A percentile compares a stretch with the other conserved stretches of the same genome.
These are phyloP conservation scores for Vicia villosa DNA, from an alignment of 306 rosid genomes.

Conservation along the genomic window DNA sequence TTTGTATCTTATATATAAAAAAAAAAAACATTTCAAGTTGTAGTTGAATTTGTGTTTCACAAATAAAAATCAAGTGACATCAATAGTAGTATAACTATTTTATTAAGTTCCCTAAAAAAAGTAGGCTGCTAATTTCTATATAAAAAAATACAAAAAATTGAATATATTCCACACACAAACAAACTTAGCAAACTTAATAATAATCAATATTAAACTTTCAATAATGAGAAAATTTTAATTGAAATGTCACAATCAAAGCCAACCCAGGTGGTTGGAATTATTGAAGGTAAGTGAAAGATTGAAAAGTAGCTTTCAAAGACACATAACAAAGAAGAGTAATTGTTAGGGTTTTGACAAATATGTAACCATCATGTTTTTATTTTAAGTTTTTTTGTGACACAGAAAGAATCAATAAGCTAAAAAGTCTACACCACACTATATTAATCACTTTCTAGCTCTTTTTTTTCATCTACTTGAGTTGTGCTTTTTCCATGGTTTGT, in stretches of 20 bases:
- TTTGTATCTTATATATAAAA: too few species aligned
- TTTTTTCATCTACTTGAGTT: constrained; percentile 42
- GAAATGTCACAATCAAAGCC: constrained; percentile 49
- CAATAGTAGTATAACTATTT: constrained; percentile 21
- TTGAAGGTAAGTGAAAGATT: constrained; percentile 50
- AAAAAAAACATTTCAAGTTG: background rate
- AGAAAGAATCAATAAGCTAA: constrained; percentile 41
- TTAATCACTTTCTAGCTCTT: constrained; percentile 31
- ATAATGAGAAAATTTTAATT: constrained; percentile 20
- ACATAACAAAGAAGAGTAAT: constrained; percentile 31
- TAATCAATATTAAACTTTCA: background rate
- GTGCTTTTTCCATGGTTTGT: constrained; percentile 46
- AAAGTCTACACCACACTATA: constrained; percentile 9
- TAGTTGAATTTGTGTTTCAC: background rate
- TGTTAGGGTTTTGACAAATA: constrained; percentile 41
- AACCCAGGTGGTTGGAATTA: constrained; percentile 62
- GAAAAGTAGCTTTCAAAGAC: constrained; percentile 62
- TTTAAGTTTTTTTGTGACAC: constrained; percentile 43
- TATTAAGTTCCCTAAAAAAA: background rate
- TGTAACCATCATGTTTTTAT: constrained; percentile 41
- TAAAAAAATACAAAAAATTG: constrained; percentile 2
- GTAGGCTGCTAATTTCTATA: background rate
- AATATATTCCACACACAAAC: constrained; percentile 10
- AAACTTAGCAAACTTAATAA: constrained; percentile 20
- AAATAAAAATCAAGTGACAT: constrained; percentile 6